Conservation (phyloP, 2,329 filamentous ascomycete species). For the Metarhizium anisopliae region DNA sequence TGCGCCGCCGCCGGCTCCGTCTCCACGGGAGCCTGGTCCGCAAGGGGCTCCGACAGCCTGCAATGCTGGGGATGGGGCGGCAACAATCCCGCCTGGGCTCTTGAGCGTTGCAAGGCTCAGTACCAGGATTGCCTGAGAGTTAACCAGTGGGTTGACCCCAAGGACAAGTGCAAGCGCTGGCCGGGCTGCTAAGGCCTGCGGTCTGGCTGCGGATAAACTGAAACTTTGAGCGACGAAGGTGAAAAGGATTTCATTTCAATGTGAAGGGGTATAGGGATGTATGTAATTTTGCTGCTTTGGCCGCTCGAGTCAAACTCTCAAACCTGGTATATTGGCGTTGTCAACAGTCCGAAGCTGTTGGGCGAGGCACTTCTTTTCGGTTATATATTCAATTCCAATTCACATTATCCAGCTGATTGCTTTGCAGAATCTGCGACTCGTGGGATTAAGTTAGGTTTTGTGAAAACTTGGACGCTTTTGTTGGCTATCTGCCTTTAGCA, state of each 20-base stretch:
- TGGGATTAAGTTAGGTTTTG: too few relatives aligned
- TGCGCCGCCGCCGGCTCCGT: constrained; percentile 5
- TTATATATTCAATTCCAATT: too few relatives aligned
- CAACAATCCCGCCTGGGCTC: constrained; percentile 22
- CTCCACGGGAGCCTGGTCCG: constrained; percentile 7
- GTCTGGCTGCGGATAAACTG: background rate
- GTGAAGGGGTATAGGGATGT: background rate
- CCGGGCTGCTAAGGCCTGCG: constrained; percentile 15
- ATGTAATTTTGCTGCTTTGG: background rate
- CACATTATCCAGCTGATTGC: too few relatives aligned
- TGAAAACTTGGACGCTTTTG: too few relatives aligned
- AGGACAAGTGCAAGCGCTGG: constrained; percentile 31
- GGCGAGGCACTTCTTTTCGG: too few relatives aligned
- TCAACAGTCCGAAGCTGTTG: too few relatives aligned
- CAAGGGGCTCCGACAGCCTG: constrained; percentile 5
- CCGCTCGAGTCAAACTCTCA: too few relatives aligned
- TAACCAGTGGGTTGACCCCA: constrained; percentile 30
- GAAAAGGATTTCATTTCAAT: background rate
- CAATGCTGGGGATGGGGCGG: constrained; percentile 18
- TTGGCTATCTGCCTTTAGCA: too few relatives aligned
- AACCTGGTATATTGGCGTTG: too few relatives aligned
- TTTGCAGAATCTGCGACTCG: too few relatives aligned
- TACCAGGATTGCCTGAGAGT: constrained; percentile 36
- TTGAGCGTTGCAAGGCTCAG: constrained; percentile 38
- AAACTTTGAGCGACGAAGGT: background rate